Evolutionary conservation across 2,329 filamentous ascomycete genomes (phyloP).

Genomic region (Apiospora saccharicola): DNA sequence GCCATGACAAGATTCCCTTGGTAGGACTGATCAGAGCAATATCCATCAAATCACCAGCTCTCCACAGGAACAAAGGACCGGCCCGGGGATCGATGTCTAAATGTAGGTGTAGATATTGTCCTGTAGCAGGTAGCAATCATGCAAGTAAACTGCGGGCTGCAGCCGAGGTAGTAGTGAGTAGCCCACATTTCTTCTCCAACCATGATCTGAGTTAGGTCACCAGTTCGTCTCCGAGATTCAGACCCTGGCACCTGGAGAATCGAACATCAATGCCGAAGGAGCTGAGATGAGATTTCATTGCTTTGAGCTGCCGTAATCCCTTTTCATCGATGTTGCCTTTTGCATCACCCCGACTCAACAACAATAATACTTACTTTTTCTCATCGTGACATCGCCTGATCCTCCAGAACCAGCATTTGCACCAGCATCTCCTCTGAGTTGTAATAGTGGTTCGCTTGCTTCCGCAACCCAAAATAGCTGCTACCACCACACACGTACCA

Average conservation of each 20-base stretch:
- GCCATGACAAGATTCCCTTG: not conserved
- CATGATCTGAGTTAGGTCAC: conserved; percentile 20
- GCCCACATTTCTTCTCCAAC: conserved; percentile 9
- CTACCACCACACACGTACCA: not conserved
- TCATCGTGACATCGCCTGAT: not conserved
- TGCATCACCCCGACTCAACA: not conserved
- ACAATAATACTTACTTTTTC: not conserved
- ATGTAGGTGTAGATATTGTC: not conserved
- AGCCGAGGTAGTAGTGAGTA: conserved; percentile 5
- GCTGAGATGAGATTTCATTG: not conserved
- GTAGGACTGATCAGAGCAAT: not conserved
- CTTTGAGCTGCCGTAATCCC: not conserved
- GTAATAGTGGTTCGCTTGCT: not conserved
- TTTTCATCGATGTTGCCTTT: not conserved
- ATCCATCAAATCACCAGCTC: not conserved
- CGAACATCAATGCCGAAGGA: not conserved
- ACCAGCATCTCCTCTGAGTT: not conserved
- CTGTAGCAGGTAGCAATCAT: no score
- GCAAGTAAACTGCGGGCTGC: not conserved
- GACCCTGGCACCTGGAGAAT: conserved; percentile 11
- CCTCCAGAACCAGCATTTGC: not conserved
- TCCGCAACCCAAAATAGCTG: conserved; percentile 3
- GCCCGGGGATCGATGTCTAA: not conserved
- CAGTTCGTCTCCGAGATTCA: conserved; percentile 16
- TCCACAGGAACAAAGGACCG: not conserved